Evolutionary conservation across 2,329 filamentous ascomycete genomes (phyloP).

Genomic region (Ophiostoma quercus): DNA sequence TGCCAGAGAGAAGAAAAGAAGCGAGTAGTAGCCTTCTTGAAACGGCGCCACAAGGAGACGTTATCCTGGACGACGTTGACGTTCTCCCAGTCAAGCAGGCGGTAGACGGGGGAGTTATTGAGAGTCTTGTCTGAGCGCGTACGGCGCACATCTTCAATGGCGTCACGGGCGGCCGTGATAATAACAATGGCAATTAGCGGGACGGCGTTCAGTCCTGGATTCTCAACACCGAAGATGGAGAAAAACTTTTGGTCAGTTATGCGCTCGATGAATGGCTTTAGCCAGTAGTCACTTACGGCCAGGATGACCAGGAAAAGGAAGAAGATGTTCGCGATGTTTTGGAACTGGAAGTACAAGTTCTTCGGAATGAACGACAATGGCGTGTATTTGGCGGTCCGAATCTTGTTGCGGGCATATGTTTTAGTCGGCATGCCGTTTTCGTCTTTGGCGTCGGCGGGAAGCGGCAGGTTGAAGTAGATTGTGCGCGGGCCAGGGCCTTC

Average conservation of each 20-base stretch:
- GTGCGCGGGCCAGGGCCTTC: slow-evolving; percentile 47
- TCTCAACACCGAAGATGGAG: slow-evolving; percentile 86
- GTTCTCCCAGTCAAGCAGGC: slow-evolving; percentile 82
- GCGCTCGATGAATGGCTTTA: not conserved
- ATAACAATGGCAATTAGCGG: slow-evolving; percentile 88
- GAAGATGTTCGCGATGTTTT: slow-evolving; percentile 97
- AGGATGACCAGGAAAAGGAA: slow-evolving; percentile 96
- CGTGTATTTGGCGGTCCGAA: slow-evolving; percentile 95
- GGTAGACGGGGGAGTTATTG: slow-evolving; percentile 93
- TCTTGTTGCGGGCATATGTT: slow-evolving; percentile 85
- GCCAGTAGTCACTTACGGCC: slow-evolving; percentile 57
- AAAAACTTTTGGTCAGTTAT: slow-evolving; percentile 63
- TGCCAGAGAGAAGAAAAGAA: slow-evolving; percentile 52
- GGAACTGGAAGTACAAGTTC: slow-evolving; percentile 96
- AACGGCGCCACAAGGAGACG: slow-evolving; percentile 74
- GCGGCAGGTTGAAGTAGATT: slow-evolving; percentile 79
- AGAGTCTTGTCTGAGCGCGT: slow-evolving; percentile 87
- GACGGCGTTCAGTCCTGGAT: slow-evolving; percentile 83
- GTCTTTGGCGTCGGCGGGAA: slow-evolving; percentile 70
- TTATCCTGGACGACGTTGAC: slow-evolving; percentile 88
- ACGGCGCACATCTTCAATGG: slow-evolving; percentile 88
- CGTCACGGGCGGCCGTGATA: slow-evolving; percentile 89
- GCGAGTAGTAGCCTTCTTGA: slow-evolving; percentile 82
- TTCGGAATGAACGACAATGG: slow-evolving; percentile 92
- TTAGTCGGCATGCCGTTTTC: slow-evolving; percentile 69